phyloP scores from a whole-genome alignment of 768 basidiomycete species.

The Suillus bovinus region DNA sequence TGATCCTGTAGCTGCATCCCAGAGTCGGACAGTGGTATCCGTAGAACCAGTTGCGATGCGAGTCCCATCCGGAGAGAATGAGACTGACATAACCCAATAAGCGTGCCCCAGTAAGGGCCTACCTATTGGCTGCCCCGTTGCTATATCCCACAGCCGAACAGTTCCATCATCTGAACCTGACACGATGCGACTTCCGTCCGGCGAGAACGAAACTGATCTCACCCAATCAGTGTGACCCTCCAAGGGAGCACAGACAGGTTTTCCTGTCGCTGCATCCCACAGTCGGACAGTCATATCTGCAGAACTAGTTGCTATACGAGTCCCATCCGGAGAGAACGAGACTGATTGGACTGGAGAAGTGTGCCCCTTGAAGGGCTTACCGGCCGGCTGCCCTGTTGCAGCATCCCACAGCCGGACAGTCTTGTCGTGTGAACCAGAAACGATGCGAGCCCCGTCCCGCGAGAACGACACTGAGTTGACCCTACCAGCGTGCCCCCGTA shows the following conservation, averaged over 20 bases:
- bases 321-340: neutral
- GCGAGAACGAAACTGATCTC: neutral
- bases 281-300: neutral
- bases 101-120: neutral
- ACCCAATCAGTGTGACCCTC: neutral
- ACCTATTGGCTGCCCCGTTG: too few species aligned
- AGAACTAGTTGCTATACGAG: neutral
- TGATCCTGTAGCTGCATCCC: too few species aligned
- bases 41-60: neutral
- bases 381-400: neutral
- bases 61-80: neutral
- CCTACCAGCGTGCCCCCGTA: conserved; percentile 12
- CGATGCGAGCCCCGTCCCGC: conserved; percentile 17
- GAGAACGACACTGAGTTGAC: conserved; percentile 21
- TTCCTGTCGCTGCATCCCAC: neutral
- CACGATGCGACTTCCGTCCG: neutral
- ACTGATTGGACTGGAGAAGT: accelerated
- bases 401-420: conserved; percentile 19
- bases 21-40: too few species aligned
- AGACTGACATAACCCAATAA: neutral
- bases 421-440: conserved; percentile 17
- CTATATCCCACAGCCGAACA: neutral
- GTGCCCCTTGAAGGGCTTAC: neutral
- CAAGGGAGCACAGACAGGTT: neutral
- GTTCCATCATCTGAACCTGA: neutral